phyloP scores from a whole-genome alignment of 495 filamentous ascomycete genomes.

The Hypomontagnella submonticulosa region DNA sequence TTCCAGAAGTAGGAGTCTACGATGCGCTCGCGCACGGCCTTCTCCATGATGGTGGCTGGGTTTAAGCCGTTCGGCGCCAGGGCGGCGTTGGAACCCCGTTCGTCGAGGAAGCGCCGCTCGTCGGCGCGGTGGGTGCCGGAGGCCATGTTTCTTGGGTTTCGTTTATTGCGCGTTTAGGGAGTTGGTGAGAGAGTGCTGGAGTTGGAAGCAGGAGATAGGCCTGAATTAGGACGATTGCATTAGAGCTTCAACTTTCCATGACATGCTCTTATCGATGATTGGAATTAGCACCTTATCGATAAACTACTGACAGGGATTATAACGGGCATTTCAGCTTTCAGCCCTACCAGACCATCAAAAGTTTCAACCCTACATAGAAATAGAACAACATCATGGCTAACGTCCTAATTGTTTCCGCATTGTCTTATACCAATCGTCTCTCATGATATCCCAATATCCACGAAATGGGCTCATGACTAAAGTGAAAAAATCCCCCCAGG shows the following conservation, averaged over 20 bases:
- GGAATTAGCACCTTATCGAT: conserved; percentile 5
- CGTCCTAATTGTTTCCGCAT: no score
- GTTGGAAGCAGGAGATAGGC: not conserved
- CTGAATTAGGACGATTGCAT: not conserved
- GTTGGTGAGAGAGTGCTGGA: not conserved
- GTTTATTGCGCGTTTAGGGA: no score
- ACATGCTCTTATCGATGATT: conserved; percentile 19
- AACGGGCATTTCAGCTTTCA: not conserved
- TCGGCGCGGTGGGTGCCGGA: conserved; percentile 71
- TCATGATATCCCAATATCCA: no score
- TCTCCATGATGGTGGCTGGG: conserved; percentile 89
- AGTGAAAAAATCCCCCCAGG: no score
- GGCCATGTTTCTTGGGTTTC: conserved; percentile 13
- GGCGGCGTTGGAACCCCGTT: conserved; percentile 66
- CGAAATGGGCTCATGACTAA: no score
- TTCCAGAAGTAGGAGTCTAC: conserved; percentile 97
- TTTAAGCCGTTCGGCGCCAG: conserved; percentile 78
- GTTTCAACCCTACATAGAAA: no score
- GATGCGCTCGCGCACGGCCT: conserved; percentile 93
- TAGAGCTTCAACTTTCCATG: not conserved
- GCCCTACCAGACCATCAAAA: not conserved
- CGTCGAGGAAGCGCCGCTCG: conserved; percentile 79
- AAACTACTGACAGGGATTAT: not conserved
- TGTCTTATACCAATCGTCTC: no score
- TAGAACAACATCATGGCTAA: no score